phyloP scores from a whole-genome alignment of 371 early-diverging fungal genomes.

The Lichtheimia hyalospora region DNA sequence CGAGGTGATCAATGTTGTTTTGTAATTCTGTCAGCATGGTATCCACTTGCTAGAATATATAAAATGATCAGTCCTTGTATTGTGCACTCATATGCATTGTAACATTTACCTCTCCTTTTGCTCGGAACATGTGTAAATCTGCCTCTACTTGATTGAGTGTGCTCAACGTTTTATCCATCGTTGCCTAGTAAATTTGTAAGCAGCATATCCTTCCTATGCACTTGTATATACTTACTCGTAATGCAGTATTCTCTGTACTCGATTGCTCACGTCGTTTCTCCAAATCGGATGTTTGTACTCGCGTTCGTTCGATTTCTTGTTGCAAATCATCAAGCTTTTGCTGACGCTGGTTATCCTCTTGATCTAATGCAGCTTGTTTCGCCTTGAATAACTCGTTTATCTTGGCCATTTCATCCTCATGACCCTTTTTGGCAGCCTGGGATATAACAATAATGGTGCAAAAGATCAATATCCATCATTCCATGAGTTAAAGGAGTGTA shows the following conservation, averaged over 20 bases:
- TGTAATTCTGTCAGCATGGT: conserved; percentile 42
- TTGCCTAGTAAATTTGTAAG: conserved; percentile 1
- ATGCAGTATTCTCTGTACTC: conserved; percentile 5
- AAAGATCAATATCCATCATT: not conserved
- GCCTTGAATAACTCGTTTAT: conserved; percentile 38
- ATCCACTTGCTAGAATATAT: conserved; percentile 37
- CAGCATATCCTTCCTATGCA: not conserved
- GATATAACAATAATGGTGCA: not conserved
- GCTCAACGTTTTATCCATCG: conserved; percentile 26
- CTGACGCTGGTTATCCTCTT: conserved; percentile 24
- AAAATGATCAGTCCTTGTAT: not conserved
- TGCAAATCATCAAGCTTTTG: conserved; percentile 22
- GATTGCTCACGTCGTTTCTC: conserved; percentile 32
- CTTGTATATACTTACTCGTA: conserved; percentile 5
- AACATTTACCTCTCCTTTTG: conserved; percentile 44
- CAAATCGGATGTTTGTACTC: conserved; percentile 14
- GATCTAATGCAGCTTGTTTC: conserved; percentile 43
- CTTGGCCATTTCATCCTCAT: conserved; percentile 48
- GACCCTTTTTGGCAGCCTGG: conserved; percentile 29
- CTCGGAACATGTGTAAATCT: conserved; percentile 38
- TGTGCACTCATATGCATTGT: no score
- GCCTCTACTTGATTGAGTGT: conserved; percentile 51
- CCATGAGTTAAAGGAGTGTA: not conserved
- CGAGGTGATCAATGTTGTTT: conserved; percentile 43
- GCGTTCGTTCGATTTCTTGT: conserved; percentile 20